Conservation (phyloP, 1,284 basidiomycete species). For the Trametes hirsuta region DNA sequence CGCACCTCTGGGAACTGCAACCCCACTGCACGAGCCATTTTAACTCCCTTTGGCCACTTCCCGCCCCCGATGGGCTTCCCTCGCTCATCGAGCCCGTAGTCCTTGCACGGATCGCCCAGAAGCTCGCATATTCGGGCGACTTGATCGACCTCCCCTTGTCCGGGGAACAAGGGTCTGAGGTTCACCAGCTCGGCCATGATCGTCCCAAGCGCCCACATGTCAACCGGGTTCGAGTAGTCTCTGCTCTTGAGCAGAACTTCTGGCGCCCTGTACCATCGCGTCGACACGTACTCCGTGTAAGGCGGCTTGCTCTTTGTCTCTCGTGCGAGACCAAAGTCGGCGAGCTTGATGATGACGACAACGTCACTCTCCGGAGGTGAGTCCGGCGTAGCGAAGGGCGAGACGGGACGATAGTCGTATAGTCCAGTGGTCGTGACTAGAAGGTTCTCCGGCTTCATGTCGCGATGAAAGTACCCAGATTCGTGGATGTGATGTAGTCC, state of each 20-base stretch:
- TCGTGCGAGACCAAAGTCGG: slow-evolving; percentile 96
- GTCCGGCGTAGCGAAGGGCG: slow-evolving; percentile 58
- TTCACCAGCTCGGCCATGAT: slow-evolving; percentile 98
- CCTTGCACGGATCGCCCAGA: slow-evolving; percentile 88
- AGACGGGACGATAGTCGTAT: slow-evolving; percentile 88
- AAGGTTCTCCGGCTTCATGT: slow-evolving; percentile 99
- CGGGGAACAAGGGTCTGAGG: slow-evolving; percentile 96
- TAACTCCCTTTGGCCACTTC: slow-evolving; percentile 83
- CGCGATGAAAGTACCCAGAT: slow-evolving; percentile 96
- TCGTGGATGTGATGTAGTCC: slow-evolving; percentile 94
- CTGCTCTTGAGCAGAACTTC: slow-evolving; percentile 92
- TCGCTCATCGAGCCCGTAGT: slow-evolving; percentile 80
- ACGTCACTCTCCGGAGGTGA: slow-evolving; percentile 88
- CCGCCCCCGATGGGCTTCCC: slow-evolving; percentile 84
- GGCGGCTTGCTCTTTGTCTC: slow-evolving; percentile 90
- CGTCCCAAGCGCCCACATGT: slow-evolving; percentile 99
- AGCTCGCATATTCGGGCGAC: slow-evolving; percentile 89
- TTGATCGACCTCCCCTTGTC: slow-evolving; percentile 94
- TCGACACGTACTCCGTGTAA: slow-evolving; percentile 99
- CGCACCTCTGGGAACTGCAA: slow-evolving; percentile 88
- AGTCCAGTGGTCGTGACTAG: slow-evolving; percentile 99
- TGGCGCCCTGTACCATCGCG: slow-evolving; percentile 98
- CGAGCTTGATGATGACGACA: slow-evolving; percentile 95
- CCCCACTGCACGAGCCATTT: slow-evolving; percentile 86
- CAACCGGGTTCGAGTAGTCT: slow-evolving; percentile 95